These are phyloP conservation scores for Cyberlindnera misumaiensis DNA, from an alignment of 805 yeast species.

Conservation along the genomic window DNA sequence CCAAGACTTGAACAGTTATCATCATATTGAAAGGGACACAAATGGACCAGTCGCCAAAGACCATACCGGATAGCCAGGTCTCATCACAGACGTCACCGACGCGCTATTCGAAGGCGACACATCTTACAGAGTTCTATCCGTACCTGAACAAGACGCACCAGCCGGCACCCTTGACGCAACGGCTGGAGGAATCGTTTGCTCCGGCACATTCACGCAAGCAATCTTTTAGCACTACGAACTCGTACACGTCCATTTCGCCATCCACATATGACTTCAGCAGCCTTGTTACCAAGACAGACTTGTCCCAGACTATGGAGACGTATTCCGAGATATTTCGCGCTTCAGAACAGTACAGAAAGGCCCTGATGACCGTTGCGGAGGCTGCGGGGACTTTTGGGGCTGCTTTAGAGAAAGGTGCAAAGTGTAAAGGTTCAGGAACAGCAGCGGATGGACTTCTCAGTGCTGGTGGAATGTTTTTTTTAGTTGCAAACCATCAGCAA, in stretches of 20 bases:
- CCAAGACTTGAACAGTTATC: too few species aligned
- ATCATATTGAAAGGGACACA: too few species aligned
- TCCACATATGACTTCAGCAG: constrained; percentile 55
- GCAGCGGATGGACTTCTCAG: constrained; percentile 58
- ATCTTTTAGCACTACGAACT: constrained; percentile 18
- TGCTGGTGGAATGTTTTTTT: constrained; percentile 71
- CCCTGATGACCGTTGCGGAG: constrained; percentile 40
- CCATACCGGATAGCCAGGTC: constrained; percentile 24
- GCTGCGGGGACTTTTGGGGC: constrained; percentile 69
- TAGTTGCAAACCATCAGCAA: constrained; percentile 72
- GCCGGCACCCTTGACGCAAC: neutral
- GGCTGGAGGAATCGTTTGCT: neutral
- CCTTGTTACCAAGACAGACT: constrained; percentile 54
- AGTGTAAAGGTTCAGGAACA: constrained; percentile 53
- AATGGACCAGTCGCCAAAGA: constrained; percentile 1
- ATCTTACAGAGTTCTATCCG: constrained; percentile 24
- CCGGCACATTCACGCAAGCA: constrained; percentile 11
- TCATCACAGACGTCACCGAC: constrained; percentile 23
- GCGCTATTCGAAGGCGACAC: constrained; percentile 20
- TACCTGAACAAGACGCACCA: constrained; percentile 23
- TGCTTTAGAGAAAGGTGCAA: constrained; percentile 59
- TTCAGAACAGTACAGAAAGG: constrained; percentile 38
- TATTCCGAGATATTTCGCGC: constrained; percentile 42
- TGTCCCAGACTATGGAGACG: constrained; percentile 40
- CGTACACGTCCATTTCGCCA: constrained; percentile 20